Conservation (phyloP, 768 basidiomycete species). For the Serendipita indica region DNA sequence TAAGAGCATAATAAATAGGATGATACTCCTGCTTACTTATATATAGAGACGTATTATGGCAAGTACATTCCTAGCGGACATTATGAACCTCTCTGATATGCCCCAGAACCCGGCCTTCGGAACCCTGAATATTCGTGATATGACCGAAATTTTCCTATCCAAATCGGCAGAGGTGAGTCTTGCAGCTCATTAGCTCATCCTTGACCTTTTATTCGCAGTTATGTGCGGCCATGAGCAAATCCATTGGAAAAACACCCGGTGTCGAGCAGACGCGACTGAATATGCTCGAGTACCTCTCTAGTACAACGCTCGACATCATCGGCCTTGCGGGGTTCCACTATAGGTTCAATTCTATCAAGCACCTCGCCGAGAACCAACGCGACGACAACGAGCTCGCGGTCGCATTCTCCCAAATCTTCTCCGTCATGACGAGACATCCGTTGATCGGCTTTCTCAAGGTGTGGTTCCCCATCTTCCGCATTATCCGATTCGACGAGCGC, state of each 20-base stretch:
- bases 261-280: background rate
- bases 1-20: too few species aligned
- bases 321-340: background rate
- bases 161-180: background rate
- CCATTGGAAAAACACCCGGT: background rate
- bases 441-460: background rate
- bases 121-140: background rate
- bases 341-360: background rate
- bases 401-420: background rate
- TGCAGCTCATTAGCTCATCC: background rate
- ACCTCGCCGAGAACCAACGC: background rate
- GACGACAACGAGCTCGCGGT: background rate
- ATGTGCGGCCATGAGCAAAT: background rate
- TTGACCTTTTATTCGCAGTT: background rate
- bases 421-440: background rate
- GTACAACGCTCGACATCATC: background rate
- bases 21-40: too few species aligned
- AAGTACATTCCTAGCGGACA: background rate
- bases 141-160: background rate
- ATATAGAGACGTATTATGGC: background rate
- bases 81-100: too few species aligned
- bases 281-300: background rate
- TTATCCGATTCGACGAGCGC: background rate
- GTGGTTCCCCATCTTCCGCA: background rate
- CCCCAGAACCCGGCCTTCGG: background rate